Conservation (phyloP, 176 grass and related monocot species). For the Oryza coarctata region DNA sequence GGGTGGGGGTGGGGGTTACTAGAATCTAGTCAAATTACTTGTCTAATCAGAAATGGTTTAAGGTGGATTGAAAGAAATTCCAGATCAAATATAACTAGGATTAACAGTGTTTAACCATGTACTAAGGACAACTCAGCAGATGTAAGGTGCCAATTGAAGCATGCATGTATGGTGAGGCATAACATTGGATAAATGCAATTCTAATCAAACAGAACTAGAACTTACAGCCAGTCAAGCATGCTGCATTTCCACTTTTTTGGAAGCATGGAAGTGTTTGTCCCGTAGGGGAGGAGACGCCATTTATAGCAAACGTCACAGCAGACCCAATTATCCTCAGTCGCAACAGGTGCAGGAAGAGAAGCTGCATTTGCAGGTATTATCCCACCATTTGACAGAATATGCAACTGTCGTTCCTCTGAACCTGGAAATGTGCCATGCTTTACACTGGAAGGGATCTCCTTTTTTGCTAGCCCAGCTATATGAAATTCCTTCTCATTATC, state of each 20-base stretch:
- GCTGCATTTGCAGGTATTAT: conserved; percentile 15
- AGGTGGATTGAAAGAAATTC: not conserved
- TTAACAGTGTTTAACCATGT: conserved; percentile 1
- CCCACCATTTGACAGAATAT: conserved; percentile 34
- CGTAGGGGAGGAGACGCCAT: conserved; percentile 82
- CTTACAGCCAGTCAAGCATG: conserved; percentile 92
- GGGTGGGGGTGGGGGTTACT: not conserved
- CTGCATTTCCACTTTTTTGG: conserved; percentile 77
- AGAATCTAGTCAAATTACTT: not conserved
- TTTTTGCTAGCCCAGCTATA: conserved; percentile 34
- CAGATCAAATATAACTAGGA: conserved; percentile 11
- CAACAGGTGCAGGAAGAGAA: conserved; percentile 33
- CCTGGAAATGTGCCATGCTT: conserved; percentile 33
- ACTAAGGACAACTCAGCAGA: not conserved
- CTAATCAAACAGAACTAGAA: conserved; percentile 25
- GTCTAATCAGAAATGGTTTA: conserved; percentile 16
- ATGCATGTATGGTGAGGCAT: not conserved
- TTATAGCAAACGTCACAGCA: conserved; percentile 69
- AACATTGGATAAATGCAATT: conserved; percentile 20
- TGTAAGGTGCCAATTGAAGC: not conserved
- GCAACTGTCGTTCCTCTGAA: conserved; percentile 24
- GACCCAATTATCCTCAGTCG: conserved; percentile 77
- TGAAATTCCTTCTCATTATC: conserved; percentile 42
- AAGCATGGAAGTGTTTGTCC: conserved; percentile 57
- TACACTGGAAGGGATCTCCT: conserved; percentile 41